Conservation (phyloP, 805 yeast species). For the Myxozyma mucilagina region DNA sequence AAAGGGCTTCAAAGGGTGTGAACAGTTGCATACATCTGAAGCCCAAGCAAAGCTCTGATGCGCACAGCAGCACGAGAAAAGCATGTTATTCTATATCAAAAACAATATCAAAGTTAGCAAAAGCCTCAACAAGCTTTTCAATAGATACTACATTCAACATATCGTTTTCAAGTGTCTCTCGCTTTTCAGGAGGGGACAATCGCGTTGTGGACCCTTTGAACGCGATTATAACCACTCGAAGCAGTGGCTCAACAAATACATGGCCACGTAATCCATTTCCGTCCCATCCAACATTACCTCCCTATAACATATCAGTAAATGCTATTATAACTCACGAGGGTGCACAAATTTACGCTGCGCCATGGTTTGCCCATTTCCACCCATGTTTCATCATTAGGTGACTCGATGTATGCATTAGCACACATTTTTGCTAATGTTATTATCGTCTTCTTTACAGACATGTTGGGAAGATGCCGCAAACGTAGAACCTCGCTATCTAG, state of each 20-base stretch:
- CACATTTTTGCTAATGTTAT: slow-evolving; percentile 79
- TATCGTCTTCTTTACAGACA: slow-evolving; percentile 71
- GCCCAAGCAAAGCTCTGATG: slow-evolving; percentile 88
- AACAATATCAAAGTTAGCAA: neutral
- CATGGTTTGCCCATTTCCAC: slow-evolving; percentile 53
- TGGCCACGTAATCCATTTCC: slow-evolving; percentile 87
- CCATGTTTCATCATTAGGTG: slow-evolving; percentile 85
- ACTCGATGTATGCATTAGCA: slow-evolving; percentile 83
- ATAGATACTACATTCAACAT: slow-evolving; percentile 53
- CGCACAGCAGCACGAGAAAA: slow-evolving; percentile 96
- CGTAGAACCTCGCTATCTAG: neutral
- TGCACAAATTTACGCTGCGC: slow-evolving; percentile 17
- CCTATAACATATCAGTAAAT: slow-evolving; percentile 8
- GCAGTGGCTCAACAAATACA: slow-evolving; percentile 64
- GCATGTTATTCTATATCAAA: slow-evolving; percentile 60
- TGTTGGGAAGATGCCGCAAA: slow-evolving; percentile 15
- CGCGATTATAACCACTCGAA: slow-evolving; percentile 67
- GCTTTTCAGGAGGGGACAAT: slow-evolving; percentile 48
- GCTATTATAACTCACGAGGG: neutral
- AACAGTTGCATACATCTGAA: slow-evolving; percentile 88
- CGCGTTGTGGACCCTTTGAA: slow-evolving; percentile 93
- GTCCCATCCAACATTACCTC: slow-evolving; percentile 76
- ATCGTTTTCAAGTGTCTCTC: slow-evolving; percentile 77
- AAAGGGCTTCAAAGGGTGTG: slow-evolving; percentile 56
- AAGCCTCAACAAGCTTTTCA: neutral